Evolutionary conservation across 164 flowering plant genomes (phyloP).

Genomic region (Malania oleifera): DNA sequence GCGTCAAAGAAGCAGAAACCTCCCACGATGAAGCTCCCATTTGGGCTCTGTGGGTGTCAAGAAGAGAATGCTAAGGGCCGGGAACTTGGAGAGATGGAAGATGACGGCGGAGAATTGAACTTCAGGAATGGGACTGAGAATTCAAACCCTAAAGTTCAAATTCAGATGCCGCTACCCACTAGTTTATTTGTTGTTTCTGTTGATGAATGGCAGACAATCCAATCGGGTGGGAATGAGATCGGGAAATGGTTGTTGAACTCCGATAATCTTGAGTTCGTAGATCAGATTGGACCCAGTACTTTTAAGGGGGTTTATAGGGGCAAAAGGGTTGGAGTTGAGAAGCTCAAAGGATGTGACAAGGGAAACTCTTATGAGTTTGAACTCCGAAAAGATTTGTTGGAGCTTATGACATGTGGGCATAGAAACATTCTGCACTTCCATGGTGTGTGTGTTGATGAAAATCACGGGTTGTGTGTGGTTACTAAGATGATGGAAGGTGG

Average conservation of each 20-base stretch:
- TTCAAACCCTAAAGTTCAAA: conserved; percentile 27
- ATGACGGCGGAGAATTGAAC: conserved; percentile 35
- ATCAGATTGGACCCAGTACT: conserved; percentile 59
- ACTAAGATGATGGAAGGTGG: conserved; percentile 93
- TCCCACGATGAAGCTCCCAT: conserved; percentile 65
- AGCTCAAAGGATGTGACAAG: conserved; percentile 86
- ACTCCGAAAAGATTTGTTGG: conserved; percentile 70
- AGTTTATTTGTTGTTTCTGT: conserved; percentile 55
- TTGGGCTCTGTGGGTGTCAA: conserved; percentile 95
- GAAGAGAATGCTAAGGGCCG: conserved; percentile 53
- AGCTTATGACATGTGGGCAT: conserved; percentile 91
- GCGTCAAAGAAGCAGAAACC: conserved; percentile 60
- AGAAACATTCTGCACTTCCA: conserved; percentile 65
- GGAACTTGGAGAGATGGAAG: conserved; percentile 50
- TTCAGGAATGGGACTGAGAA: conserved; percentile 38
- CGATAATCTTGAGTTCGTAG: conserved; percentile 68
- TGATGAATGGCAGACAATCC: conserved; percentile 89
- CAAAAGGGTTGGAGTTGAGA: conserved; percentile 62
- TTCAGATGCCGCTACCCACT: conserved; percentile 51
- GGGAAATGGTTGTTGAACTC: conserved; percentile 70
- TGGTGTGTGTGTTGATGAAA: conserved; percentile 77
- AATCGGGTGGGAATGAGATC: conserved; percentile 61
- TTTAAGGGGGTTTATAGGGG: conserved; percentile 84
- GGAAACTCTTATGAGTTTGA: conserved; percentile 73
- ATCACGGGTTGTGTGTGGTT: conserved; percentile 81